These are phyloP conservation scores for Cubamyces lactineus DNA, from an alignment of 768 basidiomycete species.

Conservation along the genomic window DNA sequence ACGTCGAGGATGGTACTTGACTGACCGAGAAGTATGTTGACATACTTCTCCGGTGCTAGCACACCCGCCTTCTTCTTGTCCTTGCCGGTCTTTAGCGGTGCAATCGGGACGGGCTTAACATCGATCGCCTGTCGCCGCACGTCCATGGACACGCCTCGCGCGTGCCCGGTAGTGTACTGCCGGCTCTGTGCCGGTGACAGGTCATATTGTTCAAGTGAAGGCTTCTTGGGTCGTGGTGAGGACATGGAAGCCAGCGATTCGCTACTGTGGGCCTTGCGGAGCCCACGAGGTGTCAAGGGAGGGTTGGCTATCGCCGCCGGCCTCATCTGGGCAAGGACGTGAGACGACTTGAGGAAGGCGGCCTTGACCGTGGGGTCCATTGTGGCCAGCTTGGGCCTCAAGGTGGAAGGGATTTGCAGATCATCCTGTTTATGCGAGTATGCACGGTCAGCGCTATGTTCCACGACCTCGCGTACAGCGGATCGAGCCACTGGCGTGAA, in stretches of 20 bases:
- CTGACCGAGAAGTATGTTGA: constrained; percentile 64
- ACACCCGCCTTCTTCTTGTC: constrained; percentile 47
- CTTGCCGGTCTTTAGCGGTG: constrained; percentile 43
- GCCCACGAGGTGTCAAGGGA: constrained; percentile 54
- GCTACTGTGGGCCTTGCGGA: constrained; percentile 74
- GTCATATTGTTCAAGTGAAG: constrained; percentile 17
- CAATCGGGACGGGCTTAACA: constrained; percentile 10
- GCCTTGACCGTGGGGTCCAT: constrained; percentile 90
- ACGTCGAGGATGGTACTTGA: constrained; percentile 82
- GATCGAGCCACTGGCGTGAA: background rate
- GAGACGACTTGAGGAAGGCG: constrained; percentile 88
- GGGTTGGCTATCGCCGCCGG: constrained; percentile 30
- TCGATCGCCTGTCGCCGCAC: constrained; percentile 32
- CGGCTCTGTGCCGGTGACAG: constrained; percentile 11
- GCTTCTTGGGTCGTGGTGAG: constrained; percentile 43
- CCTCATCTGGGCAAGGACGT: constrained; percentile 54
- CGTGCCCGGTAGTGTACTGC: constrained; percentile 17
- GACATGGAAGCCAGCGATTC: constrained; percentile 58
- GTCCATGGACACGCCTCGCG: constrained; percentile 66
- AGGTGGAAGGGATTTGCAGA: constrained; percentile 79
- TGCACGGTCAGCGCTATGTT: background rate
- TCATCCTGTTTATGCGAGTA: constrained; percentile 61
- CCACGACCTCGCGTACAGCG: background rate
- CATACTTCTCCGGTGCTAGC: constrained; percentile 65
- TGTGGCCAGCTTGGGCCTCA: constrained; percentile 76